A percentile compares a stretch with the other conserved stretches of the same genome.
These are phyloP conservation scores for Baeospora myosura DNA, from an alignment of 1,284 basidiomycete species.

Conservation along the genomic window DNA sequence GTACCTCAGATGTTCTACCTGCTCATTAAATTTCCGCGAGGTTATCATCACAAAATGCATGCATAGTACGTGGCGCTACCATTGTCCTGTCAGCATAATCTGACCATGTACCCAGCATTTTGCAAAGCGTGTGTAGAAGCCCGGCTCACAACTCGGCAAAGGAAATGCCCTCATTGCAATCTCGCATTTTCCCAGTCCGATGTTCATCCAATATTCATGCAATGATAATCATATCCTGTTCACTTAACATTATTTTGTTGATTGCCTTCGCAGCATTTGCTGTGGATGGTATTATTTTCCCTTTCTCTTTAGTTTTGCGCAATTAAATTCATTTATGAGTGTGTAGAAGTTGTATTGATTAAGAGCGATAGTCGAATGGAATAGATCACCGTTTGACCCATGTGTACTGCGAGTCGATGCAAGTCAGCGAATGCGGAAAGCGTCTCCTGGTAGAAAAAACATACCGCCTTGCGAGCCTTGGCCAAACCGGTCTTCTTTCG, in stretches of 20 bases:
- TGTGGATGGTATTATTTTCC: too few relatives aligned
- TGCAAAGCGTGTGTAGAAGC: conserved; percentile 86
- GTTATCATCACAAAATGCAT: conserved; percentile 90
- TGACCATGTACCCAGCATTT: conserved; percentile 56
- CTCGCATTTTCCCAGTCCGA: conserved; percentile 82
- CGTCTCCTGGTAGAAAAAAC: conserved; percentile 32
- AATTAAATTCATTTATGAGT: too few relatives aligned
- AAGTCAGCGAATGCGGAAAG: conserved; percentile 7
- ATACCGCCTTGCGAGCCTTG: conserved; percentile 87
- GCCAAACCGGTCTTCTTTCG: conserved; percentile 91
- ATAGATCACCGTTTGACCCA: conserved; percentile 90
- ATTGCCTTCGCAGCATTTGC: too few relatives aligned
- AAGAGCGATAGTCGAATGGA: conserved; percentile 7
- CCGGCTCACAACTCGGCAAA: conserved; percentile 84
- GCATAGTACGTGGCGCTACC: conserved; percentile 64
- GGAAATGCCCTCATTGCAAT: conserved; percentile 93
- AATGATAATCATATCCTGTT: conserved; percentile 33
- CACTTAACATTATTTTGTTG: conserved; percentile 12
- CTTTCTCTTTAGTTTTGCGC: too few relatives aligned
- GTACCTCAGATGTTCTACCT: conserved; percentile 89
- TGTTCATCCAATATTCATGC: conserved; percentile 80
- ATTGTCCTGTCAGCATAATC: conserved; percentile 3
- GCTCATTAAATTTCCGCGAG: conserved; percentile 77
- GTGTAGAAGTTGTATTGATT: conserved; percentile 8
- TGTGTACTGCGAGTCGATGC: conserved; percentile 49